A percentile compares a stretch with the other conserved stretches of the same genome.
These are phyloP conservation scores for Asterionellopsis glacialis DNA, from an alignment of 108 stramenopile species.

Conservation along the genomic window DNA sequence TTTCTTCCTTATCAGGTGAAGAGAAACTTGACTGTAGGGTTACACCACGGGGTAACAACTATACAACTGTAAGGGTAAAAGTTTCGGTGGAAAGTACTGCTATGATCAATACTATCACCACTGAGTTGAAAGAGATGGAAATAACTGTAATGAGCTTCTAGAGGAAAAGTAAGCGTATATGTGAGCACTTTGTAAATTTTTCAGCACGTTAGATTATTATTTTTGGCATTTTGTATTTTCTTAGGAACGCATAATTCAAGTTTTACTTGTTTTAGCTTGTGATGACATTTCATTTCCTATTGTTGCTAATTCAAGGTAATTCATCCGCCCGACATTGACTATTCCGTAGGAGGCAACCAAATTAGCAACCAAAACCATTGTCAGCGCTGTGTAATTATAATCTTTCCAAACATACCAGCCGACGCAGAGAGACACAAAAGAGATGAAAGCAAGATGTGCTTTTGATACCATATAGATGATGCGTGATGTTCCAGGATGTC, in stretches of 20 bases:
- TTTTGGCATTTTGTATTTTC: background rate
- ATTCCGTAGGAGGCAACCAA: slow-evolving; percentile 27
- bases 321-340: slow-evolving; percentile 12
- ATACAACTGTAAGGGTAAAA: slow-evolving; percentile 49
- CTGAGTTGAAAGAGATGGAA: slow-evolving; percentile 56
- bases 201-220: background rate
- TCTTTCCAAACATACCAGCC: slow-evolving; percentile 9
- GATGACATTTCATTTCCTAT: slow-evolving; percentile 17
- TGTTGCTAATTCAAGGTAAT: slow-evolving; percentile 16
- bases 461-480: slow-evolving; percentile 35
- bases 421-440: slow-evolving; percentile 18
- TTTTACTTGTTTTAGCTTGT: background rate
- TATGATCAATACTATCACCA: slow-evolving; percentile 64
- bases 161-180: background rate
- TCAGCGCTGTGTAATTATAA: slow-evolving; percentile 9
- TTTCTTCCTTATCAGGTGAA: slow-evolving; percentile 43
- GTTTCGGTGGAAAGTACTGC: slow-evolving; percentile 54
- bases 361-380: slow-evolving; percentile 32
- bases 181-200: background rate
- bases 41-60: slow-evolving; percentile 62
- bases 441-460: slow-evolving; percentile 34
- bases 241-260: background rate
- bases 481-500: slow-evolving; percentile 53
- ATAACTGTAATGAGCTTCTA: slow-evolving; percentile 52
- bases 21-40: slow-evolving; percentile 29